Evolutionary conservation across 768 basidiomycete species (phyloP), one percentile per base, ranked within the genome.

Genomic region (Jaapia argillacea): DNA sequence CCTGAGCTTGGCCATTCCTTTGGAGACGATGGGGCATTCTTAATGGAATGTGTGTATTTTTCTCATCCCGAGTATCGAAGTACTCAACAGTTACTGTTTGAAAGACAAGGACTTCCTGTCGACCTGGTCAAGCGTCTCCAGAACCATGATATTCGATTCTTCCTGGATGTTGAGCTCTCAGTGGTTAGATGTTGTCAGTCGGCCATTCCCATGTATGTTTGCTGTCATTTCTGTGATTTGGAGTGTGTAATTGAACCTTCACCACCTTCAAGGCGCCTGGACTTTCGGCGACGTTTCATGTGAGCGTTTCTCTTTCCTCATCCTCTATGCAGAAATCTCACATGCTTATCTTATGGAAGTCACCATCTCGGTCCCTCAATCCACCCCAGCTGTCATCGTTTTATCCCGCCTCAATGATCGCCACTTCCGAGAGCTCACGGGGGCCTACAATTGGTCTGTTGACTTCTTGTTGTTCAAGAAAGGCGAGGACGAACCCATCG

Each of bases 231-330:
- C 28, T 33, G 28, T 10, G 28, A 16, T 10, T 16, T 10, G 10
- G 10, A 10, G 37, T 22, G 10, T 21, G 10, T 21, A 13, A 7
- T 21, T 10, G 10, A 22, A 12, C 37, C 22, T 12, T 38, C 7
- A 38, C 10, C 37, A 13, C 37, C 13, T 21, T 13, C 37, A 7
- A 38, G 37, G 67, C 26, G 72, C 73, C 0, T 77, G 73, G 72
- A 65, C 66, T 3, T 73, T 64, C 40, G 75, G 74, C 13, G 75
- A 79, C 46, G 63, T 78, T 6, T 68, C 72, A 6, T 77, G 74
- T 75, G 46, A 33, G 73, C n/a, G 46, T 14, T 4, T 28, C 13
- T n/a, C 10, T 10, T 7, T 7, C 10, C 10, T 10, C 28, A 10
- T 33, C 10, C 60, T 23, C 24, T 14, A 43, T 23, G 14, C 24